Conservation (phyloP, 306 rosid genomes). For the Styphnolobium japonicum region DNA sequence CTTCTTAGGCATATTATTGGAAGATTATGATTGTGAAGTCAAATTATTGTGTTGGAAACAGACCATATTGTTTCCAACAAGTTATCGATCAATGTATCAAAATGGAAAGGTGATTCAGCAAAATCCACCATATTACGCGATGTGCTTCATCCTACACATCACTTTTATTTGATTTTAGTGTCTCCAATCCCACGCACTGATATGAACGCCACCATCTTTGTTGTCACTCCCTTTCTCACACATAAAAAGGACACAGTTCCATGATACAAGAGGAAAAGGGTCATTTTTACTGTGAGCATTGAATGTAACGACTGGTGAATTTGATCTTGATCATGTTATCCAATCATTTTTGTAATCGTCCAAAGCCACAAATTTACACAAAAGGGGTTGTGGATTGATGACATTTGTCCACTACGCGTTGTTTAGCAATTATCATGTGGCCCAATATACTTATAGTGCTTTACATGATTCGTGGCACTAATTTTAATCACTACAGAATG, state of each 20-base stretch:
- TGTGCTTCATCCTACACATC: slow-evolving; percentile 2
- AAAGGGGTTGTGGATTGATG: slow-evolving; percentile 5
- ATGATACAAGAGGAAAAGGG: neutral
- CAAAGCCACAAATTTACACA: slow-evolving; percentile 2
- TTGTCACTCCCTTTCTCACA: neutral
- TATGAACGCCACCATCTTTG: neutral
- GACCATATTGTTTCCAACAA: neutral
- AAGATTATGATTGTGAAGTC: neutral
- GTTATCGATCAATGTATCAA: neutral
- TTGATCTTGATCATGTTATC: neutral
- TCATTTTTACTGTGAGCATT: neutral
- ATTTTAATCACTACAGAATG: neutral
- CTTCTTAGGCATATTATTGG: neutral
- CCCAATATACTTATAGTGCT: neutral
- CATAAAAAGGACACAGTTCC: neutral
- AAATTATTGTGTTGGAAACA: neutral
- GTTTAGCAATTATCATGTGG: slow-evolving; percentile 4
- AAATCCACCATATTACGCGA: slow-evolving; percentile 13
- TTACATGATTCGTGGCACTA: neutral
- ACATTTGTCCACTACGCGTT: slow-evolving; percentile 23
- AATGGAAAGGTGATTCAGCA: slow-evolving; percentile 39
- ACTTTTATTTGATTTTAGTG: neutral
- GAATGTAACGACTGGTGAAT: neutral
- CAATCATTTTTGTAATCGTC: neutral
- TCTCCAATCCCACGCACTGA: slow-evolving; percentile 3